phyloP scores from a whole-genome alignment of 768 basidiomycete species.

The Rhizopogon sp. region DNA sequence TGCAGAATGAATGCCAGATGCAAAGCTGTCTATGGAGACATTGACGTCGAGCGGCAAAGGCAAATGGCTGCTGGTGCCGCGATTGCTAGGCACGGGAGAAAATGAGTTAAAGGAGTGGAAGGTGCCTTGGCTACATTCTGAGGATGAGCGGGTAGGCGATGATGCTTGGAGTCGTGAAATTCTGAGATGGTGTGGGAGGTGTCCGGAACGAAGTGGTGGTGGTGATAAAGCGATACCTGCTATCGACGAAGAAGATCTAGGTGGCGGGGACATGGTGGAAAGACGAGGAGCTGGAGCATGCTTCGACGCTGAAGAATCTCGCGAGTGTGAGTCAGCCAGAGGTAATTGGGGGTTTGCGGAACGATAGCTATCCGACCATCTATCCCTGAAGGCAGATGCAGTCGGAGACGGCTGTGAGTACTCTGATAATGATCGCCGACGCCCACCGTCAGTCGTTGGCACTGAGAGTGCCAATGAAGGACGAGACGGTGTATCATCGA shows the following conservation, averaged over 20 bases:
- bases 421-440: conserved; percentile 57
- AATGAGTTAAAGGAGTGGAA: conserved; percentile 25
- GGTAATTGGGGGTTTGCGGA: conserved; percentile 20
- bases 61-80: background rate
- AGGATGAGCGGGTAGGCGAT: conserved; percentile 19
- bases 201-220: conserved; percentile 32
- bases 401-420: conserved; percentile 73
- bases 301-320: conserved; percentile 16
- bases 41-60: conserved; percentile 33
- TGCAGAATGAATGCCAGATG: conserved; percentile 50
- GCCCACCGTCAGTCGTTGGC: conserved; percentile 26
- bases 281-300: conserved; percentile 14
- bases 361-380: conserved; percentile 29
- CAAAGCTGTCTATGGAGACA: conserved; percentile 39
- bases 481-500: conserved; percentile 26
- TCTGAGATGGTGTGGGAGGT: conserved; percentile 14
- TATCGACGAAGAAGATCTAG: conserved; percentile 57
- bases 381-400: conserved; percentile 75
- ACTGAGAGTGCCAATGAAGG: conserved; percentile 50
- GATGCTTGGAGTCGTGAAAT: conserved; percentile 14
- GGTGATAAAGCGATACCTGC: conserved; percentile 53
- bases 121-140: conserved; percentile 20
- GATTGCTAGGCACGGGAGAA: conserved; percentile 18
- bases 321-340: conserved; percentile 10
- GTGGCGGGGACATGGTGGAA: conserved; percentile 49